Percentiles rank a stretch among this genome's conserved stretches.
Evolutionary conservation across 495 filamentous ascomycete species (phyloP).

Genomic region (Endocarpon pusillum): DNA sequence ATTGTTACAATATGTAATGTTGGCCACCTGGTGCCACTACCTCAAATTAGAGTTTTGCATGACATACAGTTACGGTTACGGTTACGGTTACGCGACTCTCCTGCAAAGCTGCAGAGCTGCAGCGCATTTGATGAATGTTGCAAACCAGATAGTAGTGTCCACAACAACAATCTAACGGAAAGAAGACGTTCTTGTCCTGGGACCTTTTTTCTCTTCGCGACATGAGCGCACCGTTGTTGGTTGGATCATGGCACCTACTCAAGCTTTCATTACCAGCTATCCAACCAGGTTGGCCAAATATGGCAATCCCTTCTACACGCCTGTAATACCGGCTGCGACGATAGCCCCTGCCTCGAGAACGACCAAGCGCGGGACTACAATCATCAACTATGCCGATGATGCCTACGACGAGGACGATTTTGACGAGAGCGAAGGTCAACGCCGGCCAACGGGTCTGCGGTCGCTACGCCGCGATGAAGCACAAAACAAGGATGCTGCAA

Average conservation of each 20-base stretch:
- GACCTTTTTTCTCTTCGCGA: no score
- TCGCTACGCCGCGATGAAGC: conserved; percentile 65
- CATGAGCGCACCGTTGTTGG: no score
- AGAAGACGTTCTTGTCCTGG: no score
- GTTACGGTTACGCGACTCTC: no score
- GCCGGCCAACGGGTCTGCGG: conserved; percentile 68
- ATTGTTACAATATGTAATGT: no score
- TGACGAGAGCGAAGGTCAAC: conserved; percentile 64
- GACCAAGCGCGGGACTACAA: conserved; percentile 89
- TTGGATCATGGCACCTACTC: conserved; percentile 50
- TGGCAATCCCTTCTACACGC: conserved; percentile 81
- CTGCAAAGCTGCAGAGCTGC: no score
- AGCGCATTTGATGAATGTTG: no score
- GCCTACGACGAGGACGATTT: conserved; percentile 90
- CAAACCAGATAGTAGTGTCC: no score
- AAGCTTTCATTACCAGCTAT: conserved; percentile 83
- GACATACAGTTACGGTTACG: no score
- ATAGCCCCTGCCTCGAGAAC: conserved; percentile 58
- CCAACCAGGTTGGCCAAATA: conserved; percentile 81
- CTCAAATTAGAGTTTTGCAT: no score
- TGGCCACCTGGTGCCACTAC: no score
- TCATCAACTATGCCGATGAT: conserved; percentile 95
- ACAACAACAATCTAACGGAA: no score
- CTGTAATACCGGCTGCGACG: conserved; percentile 55
- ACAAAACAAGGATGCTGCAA: conserved; percentile 38